Evolutionary conservation across 2,329 filamentous ascomycete species (phyloP), one percentile per base, ranked within the genome.

Genomic region (Coniochaeta sp.): DNA sequence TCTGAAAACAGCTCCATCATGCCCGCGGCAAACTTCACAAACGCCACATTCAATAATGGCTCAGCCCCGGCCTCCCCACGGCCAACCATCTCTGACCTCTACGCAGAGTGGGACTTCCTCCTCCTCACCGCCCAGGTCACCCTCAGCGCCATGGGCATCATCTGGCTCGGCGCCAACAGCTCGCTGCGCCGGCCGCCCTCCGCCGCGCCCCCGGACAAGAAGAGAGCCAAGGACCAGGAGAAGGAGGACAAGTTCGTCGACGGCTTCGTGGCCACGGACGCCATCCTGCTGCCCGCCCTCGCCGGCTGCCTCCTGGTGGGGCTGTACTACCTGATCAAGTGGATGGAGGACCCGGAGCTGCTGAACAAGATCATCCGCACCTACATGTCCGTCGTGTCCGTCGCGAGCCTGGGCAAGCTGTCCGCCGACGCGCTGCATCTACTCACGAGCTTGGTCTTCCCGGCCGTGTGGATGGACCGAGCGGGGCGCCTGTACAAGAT

Each of bases 261-360:
- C 62, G 88, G 88, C 0, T 74, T 96, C 58, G 81, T 86, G 9
- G 86, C 89, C 1, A 87, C 84, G 0, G 93, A 98, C 73, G 93
- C 91, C 55, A 84, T 98, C 65, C 73, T 96, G 67, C 90, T 97
- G 64, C 95, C 93, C 1, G 66, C 97, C 34, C 78, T 92, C 59
- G 93, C 92, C 6, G 91, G 87, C 1, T 69, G 79, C 10, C 85
- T 88, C 1, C 83, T 98, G 9, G 81, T 73, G 47, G 86, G 86
- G 5, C 79, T 98, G 14, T 98, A 98, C 77, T 88, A 93, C 67
- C 79, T 96, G 62, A 91, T 98, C 70, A 91, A 96, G 72, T 95
- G 89, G 83, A 83, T 97, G 59, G 81, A 93, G 65, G 90, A 96
- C 68, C 88, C 92, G 0, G 80, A 86, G 12, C 77, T 96, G 24